Evolutionary conservation across 2,329 filamentous ascomycete genomes (phyloP).

Genomic region (Periconia macrospinosa): DNA sequence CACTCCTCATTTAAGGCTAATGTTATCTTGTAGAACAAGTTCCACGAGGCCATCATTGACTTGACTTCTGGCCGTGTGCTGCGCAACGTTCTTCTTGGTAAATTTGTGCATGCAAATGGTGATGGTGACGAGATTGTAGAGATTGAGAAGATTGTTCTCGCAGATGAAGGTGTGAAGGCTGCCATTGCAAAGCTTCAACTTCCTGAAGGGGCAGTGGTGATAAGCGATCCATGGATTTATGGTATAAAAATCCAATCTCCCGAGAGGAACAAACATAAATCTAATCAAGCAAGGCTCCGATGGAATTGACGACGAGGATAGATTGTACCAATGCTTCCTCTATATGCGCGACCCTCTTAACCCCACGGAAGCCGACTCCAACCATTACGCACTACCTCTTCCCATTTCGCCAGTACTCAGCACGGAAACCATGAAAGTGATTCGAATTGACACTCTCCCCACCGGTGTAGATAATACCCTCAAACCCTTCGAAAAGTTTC

Average conservation of each 20-base stretch:
- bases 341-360: constrained; percentile 68
- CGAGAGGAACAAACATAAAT: neutral
- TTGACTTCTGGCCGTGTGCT: constrained; percentile 56
- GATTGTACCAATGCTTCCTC: constrained; percentile 65
- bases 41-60: constrained; percentile 63
- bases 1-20: constrained; percentile 1
- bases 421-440: constrained; percentile 63
- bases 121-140: constrained; percentile 63
- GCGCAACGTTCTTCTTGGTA: constrained; percentile 60
- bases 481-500: constrained; percentile 59
- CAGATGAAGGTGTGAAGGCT: constrained; percentile 58
- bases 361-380: constrained; percentile 62
- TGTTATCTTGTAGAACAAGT: constrained; percentile 54
- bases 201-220: constrained; percentile 58
- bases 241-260: constrained; percentile 33
- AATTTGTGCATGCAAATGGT: constrained; percentile 59
- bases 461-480: constrained; percentile 65
- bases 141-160: constrained; percentile 60
- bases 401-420: constrained; percentile 70
- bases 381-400: constrained; percentile 69
- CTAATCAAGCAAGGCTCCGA: constrained; percentile 40
- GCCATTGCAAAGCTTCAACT: constrained; percentile 63
- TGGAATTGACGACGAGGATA: constrained; percentile 51
- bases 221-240: constrained; percentile 72
- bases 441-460: constrained; percentile 70